A percentile compares a stretch with the other conserved stretches of the same genome.
These are phyloP conservation scores for Lavandula angustifolia DNA, from an alignment of 257 asterid genomes.

Conservation along the genomic window DNA sequence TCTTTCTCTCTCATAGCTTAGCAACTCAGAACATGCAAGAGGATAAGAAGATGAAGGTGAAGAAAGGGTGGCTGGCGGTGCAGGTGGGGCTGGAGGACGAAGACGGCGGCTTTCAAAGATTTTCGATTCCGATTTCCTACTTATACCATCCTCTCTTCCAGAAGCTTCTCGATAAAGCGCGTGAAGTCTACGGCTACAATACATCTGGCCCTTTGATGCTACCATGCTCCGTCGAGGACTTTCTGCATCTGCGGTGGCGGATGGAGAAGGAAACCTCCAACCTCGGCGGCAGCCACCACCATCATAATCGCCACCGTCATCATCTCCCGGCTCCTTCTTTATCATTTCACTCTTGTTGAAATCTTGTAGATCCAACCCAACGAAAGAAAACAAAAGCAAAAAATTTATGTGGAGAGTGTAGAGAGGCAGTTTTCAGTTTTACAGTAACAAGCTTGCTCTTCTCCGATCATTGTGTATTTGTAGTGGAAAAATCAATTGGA, in stretches of 20 bases:
- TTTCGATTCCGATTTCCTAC: conserved; percentile 43
- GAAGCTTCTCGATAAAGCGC: conserved; percentile 44
- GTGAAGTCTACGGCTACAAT: conserved; percentile 45
- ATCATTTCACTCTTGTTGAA: conserved; percentile 40
- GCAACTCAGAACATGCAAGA: conserved; percentile 26
- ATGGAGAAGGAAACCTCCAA: conserved; percentile 35
- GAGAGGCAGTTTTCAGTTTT: conserved; percentile 24
- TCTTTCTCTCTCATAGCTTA: background rate
- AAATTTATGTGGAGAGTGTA: background rate
- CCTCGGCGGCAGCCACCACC: conserved; percentile 28
- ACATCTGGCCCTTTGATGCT: conserved; percentile 40
- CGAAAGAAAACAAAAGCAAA: no score
- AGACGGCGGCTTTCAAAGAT: conserved; percentile 38
- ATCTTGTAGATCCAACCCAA: background rate
- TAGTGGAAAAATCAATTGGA: background rate
- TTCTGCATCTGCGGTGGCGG: conserved; percentile 43
- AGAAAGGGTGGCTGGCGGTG: conserved; percentile 55
- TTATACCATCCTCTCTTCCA: conserved; percentile 44
- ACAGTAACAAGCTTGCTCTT: conserved; percentile 14
- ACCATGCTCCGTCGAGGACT: conserved; percentile 54
- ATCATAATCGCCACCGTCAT: conserved; percentile 29
- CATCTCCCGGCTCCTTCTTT: conserved; percentile 36
- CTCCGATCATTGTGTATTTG: conserved; percentile 15
- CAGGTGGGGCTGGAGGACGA: conserved; percentile 48
- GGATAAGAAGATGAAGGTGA: conserved; percentile 43